Conservation (phyloP, 2,329 filamentous ascomycete genomes). For the Alternaria solani region DNA sequence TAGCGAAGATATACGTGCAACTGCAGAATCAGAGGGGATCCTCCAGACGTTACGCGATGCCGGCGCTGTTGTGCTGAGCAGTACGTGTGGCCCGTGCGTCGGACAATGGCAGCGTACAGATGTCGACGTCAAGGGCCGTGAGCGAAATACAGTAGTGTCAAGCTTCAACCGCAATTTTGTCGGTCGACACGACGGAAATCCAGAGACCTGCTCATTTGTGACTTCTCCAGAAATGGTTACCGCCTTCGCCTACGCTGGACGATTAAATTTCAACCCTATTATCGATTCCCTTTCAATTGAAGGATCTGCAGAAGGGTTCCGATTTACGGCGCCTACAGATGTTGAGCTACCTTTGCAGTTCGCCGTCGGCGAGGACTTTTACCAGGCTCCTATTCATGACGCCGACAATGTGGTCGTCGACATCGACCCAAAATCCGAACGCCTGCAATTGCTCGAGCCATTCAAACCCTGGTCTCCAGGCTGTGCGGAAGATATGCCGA, state of each 20-base stretch:
- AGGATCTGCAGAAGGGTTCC: constrained; percentile 24
- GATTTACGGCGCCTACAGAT: constrained; percentile 36
- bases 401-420: constrained; percentile 30
- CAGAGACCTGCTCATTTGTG: constrained; percentile 60
- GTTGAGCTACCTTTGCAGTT: constrained; percentile 39
- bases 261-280: neutral
- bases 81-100: constrained; percentile 48
- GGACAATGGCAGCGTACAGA: constrained; percentile 50
- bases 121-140: constrained; percentile 31
- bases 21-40: constrained; percentile 42
- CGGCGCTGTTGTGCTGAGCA: constrained; percentile 37
- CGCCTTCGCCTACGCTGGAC: neutral
- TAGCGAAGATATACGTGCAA: constrained; percentile 48
- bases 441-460: constrained; percentile 28
- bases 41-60: constrained; percentile 38
- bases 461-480: constrained; percentile 35
- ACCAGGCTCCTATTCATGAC: constrained; percentile 34
- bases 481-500: constrained; percentile 26
- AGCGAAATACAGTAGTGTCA: constrained; percentile 47
- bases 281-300: constrained; percentile 18
- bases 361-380: constrained; percentile 31
- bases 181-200: constrained; percentile 50
- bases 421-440: constrained; percentile 40
- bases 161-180: constrained; percentile 52
- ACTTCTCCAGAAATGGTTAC: constrained; percentile 51